phyloP scores from a whole-genome alignment of 2,329 filamentous ascomycete genomes.

The Thermochaetoides dissita region DNA sequence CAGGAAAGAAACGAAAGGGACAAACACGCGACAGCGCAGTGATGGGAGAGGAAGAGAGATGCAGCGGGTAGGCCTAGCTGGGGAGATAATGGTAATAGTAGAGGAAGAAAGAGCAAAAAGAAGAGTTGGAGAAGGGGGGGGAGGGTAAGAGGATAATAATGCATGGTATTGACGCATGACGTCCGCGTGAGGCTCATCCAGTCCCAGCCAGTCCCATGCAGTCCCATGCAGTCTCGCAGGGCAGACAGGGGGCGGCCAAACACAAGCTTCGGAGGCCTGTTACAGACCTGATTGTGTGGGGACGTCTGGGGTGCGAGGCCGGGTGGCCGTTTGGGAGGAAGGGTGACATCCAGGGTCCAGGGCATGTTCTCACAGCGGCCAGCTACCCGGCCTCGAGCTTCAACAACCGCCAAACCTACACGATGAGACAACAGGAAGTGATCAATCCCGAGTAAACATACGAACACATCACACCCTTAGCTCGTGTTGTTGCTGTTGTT shows the following conservation, averaged over 20 bases:
- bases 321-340: slow-evolving; percentile 1
- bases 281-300: slow-evolving; percentile 21
- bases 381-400: no score
- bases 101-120: slow-evolving; percentile 16
- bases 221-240: slow-evolving; percentile 21
- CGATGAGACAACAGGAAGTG: no score
- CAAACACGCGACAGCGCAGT: slow-evolving; percentile 21
- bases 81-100: slow-evolving; percentile 14
- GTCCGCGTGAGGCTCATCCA: slow-evolving; percentile 19
- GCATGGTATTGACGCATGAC: slow-evolving; percentile 19
- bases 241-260: slow-evolving; percentile 22
- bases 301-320: no score
- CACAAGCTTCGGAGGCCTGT: slow-evolving; percentile 23
- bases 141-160: slow-evolving; percentile 25
- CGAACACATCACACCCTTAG: no score
- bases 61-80: slow-evolving; percentile 15
- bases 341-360: background rate
- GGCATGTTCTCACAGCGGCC: background rate
- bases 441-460: no score
- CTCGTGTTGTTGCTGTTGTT: no score
- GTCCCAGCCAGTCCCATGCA: slow-evolving; percentile 13
- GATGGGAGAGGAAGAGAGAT: slow-evolving; percentile 13
- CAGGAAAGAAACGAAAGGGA: slow-evolving; percentile 20
- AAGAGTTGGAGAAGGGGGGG: slow-evolving; percentile 17
- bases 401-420: no score